These are phyloP conservation scores for Verticillium alfalfae DNA, from an alignment of 2,329 filamentous ascomycete genomes.

Conservation along the genomic window DNA sequence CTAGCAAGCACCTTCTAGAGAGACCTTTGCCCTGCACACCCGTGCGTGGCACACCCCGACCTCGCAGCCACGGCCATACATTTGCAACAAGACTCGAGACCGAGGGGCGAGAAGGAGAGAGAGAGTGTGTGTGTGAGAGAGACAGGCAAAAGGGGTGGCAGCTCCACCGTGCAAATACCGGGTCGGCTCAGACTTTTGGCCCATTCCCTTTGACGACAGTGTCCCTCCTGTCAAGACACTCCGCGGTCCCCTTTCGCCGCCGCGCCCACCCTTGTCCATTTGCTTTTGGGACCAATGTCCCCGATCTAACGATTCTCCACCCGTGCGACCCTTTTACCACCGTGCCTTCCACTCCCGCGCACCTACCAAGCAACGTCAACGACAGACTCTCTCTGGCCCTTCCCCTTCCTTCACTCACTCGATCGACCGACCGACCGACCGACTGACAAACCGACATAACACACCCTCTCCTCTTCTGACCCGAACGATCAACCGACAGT, in stretches of 20 bases:
- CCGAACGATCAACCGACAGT: background rate
- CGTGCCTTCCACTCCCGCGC: background rate
- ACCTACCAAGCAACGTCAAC: background rate
- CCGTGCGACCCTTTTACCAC: constrained; percentile 1
- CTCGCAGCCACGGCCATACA: background rate
- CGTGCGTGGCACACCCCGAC: background rate
- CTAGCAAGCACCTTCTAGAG: background rate
- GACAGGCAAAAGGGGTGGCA: background rate
- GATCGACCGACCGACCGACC: background rate
- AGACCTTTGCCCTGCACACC: background rate
- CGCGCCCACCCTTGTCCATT: background rate
- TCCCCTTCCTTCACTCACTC: background rate
- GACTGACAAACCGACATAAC: background rate
- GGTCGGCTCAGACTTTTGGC: background rate
- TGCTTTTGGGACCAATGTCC: background rate
- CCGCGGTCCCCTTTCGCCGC: background rate
- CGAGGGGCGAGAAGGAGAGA: background rate
- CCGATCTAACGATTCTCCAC: constrained; percentile 1
- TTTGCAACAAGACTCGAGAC: background rate
- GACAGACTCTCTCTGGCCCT: background rate
- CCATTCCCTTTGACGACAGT: background rate
- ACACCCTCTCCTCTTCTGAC: background rate
- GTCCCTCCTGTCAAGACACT: background rate
- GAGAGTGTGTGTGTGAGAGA: no score
- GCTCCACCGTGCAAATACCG: background rate